These are phyloP conservation scores for Casaregolazyma suthepensis DNA, from an alignment of 1,139 yeast genomes.

Conservation along the genomic window DNA sequence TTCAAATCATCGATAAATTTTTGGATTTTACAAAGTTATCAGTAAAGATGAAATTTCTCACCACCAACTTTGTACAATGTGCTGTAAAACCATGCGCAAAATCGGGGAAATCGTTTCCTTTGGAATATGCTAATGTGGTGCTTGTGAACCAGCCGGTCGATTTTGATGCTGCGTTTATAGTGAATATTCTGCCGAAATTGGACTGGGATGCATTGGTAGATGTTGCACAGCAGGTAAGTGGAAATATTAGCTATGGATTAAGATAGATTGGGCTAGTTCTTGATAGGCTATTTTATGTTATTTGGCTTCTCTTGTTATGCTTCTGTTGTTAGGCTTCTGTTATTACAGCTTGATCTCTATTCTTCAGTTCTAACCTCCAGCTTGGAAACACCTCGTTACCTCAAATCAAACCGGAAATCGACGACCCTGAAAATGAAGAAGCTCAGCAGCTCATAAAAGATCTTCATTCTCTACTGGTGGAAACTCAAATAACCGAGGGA, in stretches of 20 bases:
- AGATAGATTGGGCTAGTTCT: neutral
- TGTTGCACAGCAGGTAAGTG: conserved; percentile 71
- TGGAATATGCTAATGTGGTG: conserved; percentile 64
- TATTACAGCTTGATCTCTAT: neutral
- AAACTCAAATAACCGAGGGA: conserved; percentile 72
- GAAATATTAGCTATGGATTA: no score
- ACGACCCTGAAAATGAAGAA: conserved; percentile 45
- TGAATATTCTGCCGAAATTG: conserved; percentile 70
- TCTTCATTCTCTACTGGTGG: conserved; percentile 70
- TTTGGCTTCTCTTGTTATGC: conserved; percentile 14
- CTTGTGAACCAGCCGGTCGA: conserved; percentile 75
- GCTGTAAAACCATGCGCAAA: conserved; percentile 78
- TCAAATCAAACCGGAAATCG: conserved; percentile 54
- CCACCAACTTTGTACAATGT: conserved; percentile 93
- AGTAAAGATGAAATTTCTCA: conserved; percentile 70
- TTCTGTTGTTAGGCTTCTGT: neutral
- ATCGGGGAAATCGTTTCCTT: conserved; percentile 74
- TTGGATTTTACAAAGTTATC: neutral
- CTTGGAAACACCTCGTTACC: conserved; percentile 68
- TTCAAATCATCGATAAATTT: neutral
- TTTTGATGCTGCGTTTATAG: conserved; percentile 73
- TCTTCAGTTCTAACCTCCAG: conserved; percentile 14
- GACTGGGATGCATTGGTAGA: conserved; percentile 80
- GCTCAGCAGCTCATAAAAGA: conserved; percentile 60
- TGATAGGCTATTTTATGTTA: neutral